Base-by-base conservation (phyloP, 2,329 filamentous ascomycete species). In the Grosmannia clavigera region DNA sequence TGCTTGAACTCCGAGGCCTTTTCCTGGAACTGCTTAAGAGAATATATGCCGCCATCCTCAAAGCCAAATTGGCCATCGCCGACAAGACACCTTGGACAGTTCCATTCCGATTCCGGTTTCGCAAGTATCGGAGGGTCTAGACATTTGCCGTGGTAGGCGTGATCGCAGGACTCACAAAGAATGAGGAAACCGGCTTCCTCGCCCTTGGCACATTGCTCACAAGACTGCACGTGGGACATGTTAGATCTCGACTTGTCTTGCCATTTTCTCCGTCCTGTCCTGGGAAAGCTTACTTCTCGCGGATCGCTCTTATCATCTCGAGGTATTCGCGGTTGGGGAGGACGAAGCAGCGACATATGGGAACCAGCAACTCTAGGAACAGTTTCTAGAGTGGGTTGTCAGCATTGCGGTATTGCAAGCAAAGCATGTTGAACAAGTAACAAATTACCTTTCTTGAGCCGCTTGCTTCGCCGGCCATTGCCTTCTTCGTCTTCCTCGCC, bases 21-120 rank as follows among this genome's bases (percentile, higher is more conserved):
- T 70, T 96, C 90, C 71, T 99, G 94, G 70, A 99, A 99, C 67
- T 95, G 89, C 68, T 88, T 91, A 31, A 99, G 78, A 0, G 94
- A 99, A 73, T 99, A 99, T 27, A 96, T 81, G 4, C 92, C 92
- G 29, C 94, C 94, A 71, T 99, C 94, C 69, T 97, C 92, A 63
- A 99, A 99, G 0, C 94, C 94, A 68, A 96, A 99, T 65, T 97
- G 91, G 48, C 92, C 92, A 60, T 95, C 95, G 55, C 94, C 94
- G 29, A 99, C 94, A 31, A 99, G 81, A 70, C 94, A 99, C 68
- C 91, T 84, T 0, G 94, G 88, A 66, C 94, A 99, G 70, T 97
- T 92, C 94, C 94, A 99, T 68, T 97, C 94, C 58, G 85, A 81
- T 29, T 94, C 88, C 0, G 91, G 90, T 64, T 87, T 84, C 10